Evolutionary conservation across 2,329 filamentous ascomycete species (phyloP), one percentile per base, ranked within the genome.

Genomic region (Sporothrix phasma): DNA sequence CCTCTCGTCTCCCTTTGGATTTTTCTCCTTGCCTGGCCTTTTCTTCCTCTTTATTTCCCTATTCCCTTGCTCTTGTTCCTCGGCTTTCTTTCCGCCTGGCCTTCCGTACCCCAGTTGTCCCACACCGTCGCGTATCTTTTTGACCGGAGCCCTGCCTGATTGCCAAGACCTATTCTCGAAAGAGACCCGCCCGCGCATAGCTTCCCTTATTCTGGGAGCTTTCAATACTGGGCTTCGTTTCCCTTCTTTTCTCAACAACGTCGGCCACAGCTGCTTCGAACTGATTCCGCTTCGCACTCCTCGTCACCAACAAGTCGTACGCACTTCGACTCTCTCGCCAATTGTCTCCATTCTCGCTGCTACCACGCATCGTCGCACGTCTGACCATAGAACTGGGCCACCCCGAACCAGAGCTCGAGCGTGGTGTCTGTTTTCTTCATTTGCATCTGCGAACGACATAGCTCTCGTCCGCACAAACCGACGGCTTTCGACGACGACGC

Each of bases 1-100:
- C 43, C 37, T 64, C 41, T 51, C 65, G 65, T 62, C 61, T 63
- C 31, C 31, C 62, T 65, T 66, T 29, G 24, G 17, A 43, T 26
- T 61, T 15, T 59, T 8, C n/a, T 37, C 29, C 43, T 26, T 29
- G 15, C 37, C 8, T 64, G 19, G 53, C 47, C 63, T 39, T 53
- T 43, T 49, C 61, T 26, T 41, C 39, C 45, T 13, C 19, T 62
- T 19, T 24, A 29, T 29, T 61, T n/a, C 62, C 31, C 61, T 37
- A n/a, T 39, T 11, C n/a, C 26, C 8, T 37, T 60, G 29, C 29
- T 37, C 59, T 47, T 39, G 19, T 64, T 47, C 59, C 46, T 31
- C 34, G 11, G 34, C 15, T 37, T 13, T 37, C 15, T 37, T 37
- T 37, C 15, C 34, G 4, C 34, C 34, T 37, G 34, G 34, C 34